Conservation (phyloP, 176 grass and related monocot genomes). For the Typha latifolia region DNA sequence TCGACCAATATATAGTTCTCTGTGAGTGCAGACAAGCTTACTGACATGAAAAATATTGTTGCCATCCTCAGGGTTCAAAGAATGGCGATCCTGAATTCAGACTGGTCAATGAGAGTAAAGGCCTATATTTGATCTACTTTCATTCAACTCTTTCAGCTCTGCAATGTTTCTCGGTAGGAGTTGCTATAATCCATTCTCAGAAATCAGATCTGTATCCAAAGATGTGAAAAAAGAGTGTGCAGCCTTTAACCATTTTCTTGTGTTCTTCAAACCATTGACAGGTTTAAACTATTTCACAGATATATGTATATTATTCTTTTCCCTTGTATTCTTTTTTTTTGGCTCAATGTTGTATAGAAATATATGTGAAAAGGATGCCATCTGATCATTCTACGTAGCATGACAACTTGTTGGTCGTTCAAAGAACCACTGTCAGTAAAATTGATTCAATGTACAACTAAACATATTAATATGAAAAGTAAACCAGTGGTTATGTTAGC, state of each 20-base stretch:
- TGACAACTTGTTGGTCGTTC: too few relatives aligned
- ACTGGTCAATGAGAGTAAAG: background rate
- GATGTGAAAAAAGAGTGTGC: background rate
- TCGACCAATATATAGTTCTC: background rate
- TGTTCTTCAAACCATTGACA: background rate
- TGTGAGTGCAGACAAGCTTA: background rate
- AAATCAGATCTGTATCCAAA: background rate
- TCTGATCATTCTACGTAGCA: too few relatives aligned
- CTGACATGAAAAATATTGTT: background rate
- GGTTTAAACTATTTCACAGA: background rate
- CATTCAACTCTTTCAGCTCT: conserved; percentile 2
- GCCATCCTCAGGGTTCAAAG: background rate
- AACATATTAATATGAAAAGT: too few relatives aligned
- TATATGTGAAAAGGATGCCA: too few relatives aligned
- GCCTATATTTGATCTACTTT: background rate
- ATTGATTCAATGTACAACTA: too few relatives aligned
- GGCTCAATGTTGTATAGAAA: background rate
- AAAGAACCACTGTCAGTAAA: too few relatives aligned
- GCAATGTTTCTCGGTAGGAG: background rate
- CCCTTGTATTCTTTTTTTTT: background rate
- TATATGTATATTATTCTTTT: background rate
- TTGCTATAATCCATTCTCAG: conserved; percentile 5
- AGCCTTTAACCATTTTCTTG: background rate
- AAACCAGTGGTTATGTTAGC: too few relatives aligned
- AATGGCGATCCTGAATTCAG: background rate